A percentile compares a stretch with the other conserved stretches of the same genome.
Evolutionary conservation across 116 monocot species (phyloP).

Genomic region (Phalaenopsis hybrid): DNA sequence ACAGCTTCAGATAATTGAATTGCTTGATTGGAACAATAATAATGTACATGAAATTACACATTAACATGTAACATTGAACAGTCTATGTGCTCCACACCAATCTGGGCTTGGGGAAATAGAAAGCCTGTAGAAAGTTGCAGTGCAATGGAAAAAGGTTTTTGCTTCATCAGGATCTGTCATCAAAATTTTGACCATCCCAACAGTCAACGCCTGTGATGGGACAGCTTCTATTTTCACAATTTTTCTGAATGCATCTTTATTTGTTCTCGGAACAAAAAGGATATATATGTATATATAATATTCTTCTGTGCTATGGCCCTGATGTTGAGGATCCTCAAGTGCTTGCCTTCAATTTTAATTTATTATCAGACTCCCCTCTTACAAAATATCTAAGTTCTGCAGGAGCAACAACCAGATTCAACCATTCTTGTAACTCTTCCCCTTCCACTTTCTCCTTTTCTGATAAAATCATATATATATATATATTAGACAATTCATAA

Average conservation of each 20-base stretch:
- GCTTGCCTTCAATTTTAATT: conserved; percentile 32
- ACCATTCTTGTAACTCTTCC: conserved; percentile 90
- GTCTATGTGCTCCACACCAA: not conserved
- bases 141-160: too few species aligned
- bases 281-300: not conserved
- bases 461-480: conserved; percentile 18
- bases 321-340: conserved; percentile 22
- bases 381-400: conserved; percentile 66
- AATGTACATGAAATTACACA: not conserved
- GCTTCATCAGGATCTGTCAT: not conserved
- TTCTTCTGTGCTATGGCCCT: not conserved
- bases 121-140: not conserved
- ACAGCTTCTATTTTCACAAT: not conserved
- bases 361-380: conserved; percentile 34
- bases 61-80: not conserved
- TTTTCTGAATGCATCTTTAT: too few species aligned
- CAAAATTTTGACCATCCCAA: not conserved
- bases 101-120: not conserved
- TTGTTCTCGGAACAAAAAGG: too few species aligned
- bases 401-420: conserved; percentile 86
- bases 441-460: conserved; percentile 98
- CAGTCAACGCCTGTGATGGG: not conserved
- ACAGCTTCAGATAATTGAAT: not conserved
- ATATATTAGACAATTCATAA: not conserved
- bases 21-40: not conserved